Base-by-base conservation (phyloP, 108 stramenopile species). In the Skeletonema tropicum region DNA sequence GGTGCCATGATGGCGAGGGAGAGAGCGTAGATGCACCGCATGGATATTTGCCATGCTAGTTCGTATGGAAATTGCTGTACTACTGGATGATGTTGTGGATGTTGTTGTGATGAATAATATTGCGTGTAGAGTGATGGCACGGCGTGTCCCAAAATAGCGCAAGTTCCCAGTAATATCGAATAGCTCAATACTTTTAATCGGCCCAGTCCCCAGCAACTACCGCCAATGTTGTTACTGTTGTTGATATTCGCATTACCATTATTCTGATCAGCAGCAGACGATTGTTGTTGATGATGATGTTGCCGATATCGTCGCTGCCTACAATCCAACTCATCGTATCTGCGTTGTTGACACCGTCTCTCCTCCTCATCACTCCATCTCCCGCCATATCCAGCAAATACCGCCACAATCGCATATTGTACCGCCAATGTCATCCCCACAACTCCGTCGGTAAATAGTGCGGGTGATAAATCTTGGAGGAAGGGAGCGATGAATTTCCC, bases 401-500 rank as follows among this genome's bases (percentile, higher is more conserved):
- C 2, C 1, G 79, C 70, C 23, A 46, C 68, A 38, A 86, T 70
- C 5, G 42, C 58, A 23, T 75, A 52, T 60, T 83, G 76, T 33
- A 65, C 33, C 7, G 86, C 82, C 11, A 90, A 57, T 6, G 74
- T 64, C 32, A 69, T 62, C n/a, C 90, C 90, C 61, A 87, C 73
- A 12, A 76, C 19, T 7, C 73, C 36, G 29, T 80, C 77, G 8
- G 62, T 23, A 25, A 86, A 70, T 55, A 55, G 25, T 9, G 38
- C 42, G 0, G 68, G 76, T 2, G 83, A 76, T 31, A 85, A 60
- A 21, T 82, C 61, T 72, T 87, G 60, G 10, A 90, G 66, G 59
- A 90, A 85, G 3, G 84, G 72, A 8, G 84, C 86, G 5, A 83
- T 76, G 59, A 90, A 88, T 46, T 88, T 74, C 1, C 90, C 90